A percentile compares a stretch with the other conserved stretches of the same genome.
phyloP scores from a whole-genome alignment of 768 basidiomycete species.

The Leccinum variicolor region DNA sequence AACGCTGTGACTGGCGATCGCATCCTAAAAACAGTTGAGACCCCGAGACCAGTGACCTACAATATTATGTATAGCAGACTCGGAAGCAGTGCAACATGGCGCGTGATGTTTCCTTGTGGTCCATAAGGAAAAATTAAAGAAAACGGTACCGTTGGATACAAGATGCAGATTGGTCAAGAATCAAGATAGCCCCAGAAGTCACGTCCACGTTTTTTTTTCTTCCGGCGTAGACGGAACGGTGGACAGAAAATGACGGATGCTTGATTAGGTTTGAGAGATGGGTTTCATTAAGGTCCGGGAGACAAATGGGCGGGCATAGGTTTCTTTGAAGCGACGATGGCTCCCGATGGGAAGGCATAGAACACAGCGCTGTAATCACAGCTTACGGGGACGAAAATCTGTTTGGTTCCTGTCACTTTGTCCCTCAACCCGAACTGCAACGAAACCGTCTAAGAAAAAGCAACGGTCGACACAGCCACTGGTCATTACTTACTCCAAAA shows the following conservation, averaged over 20 bases:
- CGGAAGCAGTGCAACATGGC: neutral
- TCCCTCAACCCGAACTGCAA: neutral
- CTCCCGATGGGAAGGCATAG: neutral
- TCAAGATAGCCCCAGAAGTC: neutral
- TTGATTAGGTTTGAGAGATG: neutral
- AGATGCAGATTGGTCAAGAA: neutral
- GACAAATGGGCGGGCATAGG: neutral
- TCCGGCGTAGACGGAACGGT: neutral
- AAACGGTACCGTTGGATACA: neutral
- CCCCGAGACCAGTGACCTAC: neutral
- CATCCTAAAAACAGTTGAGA: neutral
- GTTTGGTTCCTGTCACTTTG: neutral
- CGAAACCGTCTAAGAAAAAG: too few relatives aligned
- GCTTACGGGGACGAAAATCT: neutral
- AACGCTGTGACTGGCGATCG: neutral
- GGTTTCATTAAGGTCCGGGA: neutral
- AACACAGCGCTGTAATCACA: neutral
- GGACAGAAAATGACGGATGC: neutral
- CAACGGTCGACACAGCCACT: constrained; percentile 13
- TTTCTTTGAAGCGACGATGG: neutral
- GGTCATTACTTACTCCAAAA: constrained; percentile 4
- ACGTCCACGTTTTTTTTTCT: neutral
- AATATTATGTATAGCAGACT: neutral
- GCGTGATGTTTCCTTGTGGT: neutral
- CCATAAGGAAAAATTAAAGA: neutral